A percentile compares a stretch with the other conserved stretches of the same genome.
Conservation (phyloP, 2,329 filamentous ascomycete species). For the Didymella exigua region DNA sequence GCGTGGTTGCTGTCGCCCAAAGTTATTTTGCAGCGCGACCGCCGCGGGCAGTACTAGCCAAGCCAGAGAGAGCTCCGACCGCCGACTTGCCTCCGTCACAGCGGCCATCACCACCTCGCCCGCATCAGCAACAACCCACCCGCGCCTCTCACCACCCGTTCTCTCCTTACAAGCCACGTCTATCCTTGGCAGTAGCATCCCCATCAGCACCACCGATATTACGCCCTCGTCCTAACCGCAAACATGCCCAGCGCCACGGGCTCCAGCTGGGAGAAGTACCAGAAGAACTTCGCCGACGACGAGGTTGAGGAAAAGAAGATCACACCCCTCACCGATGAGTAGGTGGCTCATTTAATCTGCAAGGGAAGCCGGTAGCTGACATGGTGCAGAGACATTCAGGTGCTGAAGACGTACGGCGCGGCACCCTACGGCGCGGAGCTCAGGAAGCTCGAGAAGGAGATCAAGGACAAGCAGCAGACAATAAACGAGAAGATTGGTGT, state of each 20-base stretch:
- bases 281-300: constrained; percentile 95
- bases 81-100: constrained; percentile 29
- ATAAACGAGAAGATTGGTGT: constrained; percentile 96
- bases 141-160: neutral
- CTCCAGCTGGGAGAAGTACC: constrained; percentile 97
- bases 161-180: neutral
- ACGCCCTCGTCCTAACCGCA: constrained; percentile 28
- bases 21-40: constrained; percentile 28
- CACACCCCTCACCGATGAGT: constrained; percentile 95
- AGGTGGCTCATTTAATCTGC: constrained; percentile 48
- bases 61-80: constrained; percentile 23
- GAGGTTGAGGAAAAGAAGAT: constrained; percentile 99
- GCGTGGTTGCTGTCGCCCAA: constrained; percentile 33
- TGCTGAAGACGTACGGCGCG: constrained; percentile 97
- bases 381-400: constrained; percentile 85
- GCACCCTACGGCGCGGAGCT: constrained; percentile 91
- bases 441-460: constrained; percentile 98
- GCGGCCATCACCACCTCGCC: constrained; percentile 17
- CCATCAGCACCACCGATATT: constrained; percentile 3
- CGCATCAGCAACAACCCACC: constrained; percentile 9
- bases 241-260: constrained; percentile 92
- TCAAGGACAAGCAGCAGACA: constrained; percentile 98
- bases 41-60: constrained; percentile 24
- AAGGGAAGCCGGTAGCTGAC: constrained; percentile 37
- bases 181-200: neutral